Evolutionary conservation across 176 grass and related monocot species (phyloP), one percentile per base, ranked within the genome.

Genomic region (Oryza nivara): DNA sequence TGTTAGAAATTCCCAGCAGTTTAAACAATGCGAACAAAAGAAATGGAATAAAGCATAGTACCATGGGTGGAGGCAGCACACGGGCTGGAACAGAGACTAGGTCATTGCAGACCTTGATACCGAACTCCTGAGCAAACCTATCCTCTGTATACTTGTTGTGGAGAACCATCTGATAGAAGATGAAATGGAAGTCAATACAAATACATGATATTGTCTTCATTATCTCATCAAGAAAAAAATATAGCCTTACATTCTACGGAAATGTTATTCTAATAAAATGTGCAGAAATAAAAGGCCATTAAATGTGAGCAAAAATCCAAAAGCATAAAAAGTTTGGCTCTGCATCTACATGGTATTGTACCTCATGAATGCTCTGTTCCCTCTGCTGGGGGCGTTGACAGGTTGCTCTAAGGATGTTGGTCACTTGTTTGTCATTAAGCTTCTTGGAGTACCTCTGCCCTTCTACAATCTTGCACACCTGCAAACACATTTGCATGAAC

Each of bases 401-500:
- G 38, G 92, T 94, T 81, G 85, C 88, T 82, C 77, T 88, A 36
- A 97, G 78, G 41, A 97, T 78, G 34, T 86, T 89, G 46, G 94
- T 94, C 45, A 92, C 92, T 67, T 92, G 92, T 61, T 28, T 92
- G 61, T 97, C 94, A 89, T 89, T 97, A 20, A 97, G 81, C 71
- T 92, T 94, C 82, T 92, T 92, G 12, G 80, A 88, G 34, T 85
- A 97, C 75, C 92, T 94, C 30, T 97, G 92, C 22, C 94, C 94
- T 92, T 92, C 90, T 0, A 97, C 65, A 72, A 97, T 97, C 73
- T 85, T 91, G 81, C 92, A 94, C 20, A 85, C 92, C 94, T 97
- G 20, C 10, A 86, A 40, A 4, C 47, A 58, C 67, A 36, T 69
- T 76, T 65, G 28, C 6, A 71, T 36, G 3, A 89, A 79, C 3